Evolutionary conservation across 2,329 filamentous ascomycete species (phyloP).

Genomic region (Beauveria brongniartii): DNA sequence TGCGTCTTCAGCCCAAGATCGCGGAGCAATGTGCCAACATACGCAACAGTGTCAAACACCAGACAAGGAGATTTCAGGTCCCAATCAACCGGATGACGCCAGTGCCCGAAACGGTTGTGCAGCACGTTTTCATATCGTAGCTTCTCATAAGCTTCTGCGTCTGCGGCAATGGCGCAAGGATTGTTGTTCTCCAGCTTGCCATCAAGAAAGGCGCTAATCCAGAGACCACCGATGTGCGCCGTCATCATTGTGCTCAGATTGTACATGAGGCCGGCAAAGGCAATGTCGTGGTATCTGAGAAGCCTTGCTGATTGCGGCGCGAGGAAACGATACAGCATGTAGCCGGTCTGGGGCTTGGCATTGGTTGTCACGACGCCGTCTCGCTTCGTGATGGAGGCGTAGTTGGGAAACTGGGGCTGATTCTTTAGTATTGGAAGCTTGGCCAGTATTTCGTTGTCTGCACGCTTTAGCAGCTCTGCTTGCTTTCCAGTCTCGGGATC

Average conservation of each 20-base stretch:
- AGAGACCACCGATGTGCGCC: constrained; percentile 43
- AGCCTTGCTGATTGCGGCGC: constrained; percentile 30
- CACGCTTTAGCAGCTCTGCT: constrained; percentile 28
- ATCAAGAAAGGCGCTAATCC: constrained; percentile 54
- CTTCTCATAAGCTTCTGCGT: constrained; percentile 26
- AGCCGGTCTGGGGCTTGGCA: constrained; percentile 25
- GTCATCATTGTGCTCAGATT: constrained; percentile 32
- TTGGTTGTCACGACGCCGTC: constrained; percentile 28
- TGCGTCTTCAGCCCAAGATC: constrained; percentile 54
- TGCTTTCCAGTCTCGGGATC: constrained; percentile 14
- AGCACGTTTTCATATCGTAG: constrained; percentile 50
- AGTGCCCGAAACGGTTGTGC: constrained; percentile 58
- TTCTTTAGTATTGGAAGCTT: constrained; percentile 44
- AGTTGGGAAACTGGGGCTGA: constrained; percentile 39
- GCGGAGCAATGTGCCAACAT: constrained; percentile 55
- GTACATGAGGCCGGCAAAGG: constrained; percentile 34
- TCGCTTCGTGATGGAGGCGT: constrained; percentile 33
- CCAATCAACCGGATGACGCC: constrained; percentile 60
- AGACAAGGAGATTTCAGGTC: constrained; percentile 58
- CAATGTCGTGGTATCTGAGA: constrained; percentile 30
- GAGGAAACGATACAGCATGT: constrained; percentile 38
- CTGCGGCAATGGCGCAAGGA: constrained; percentile 6
- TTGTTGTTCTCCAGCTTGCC: constrained; percentile 14
- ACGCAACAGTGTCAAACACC: constrained; percentile 66
- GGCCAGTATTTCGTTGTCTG: constrained; percentile 45